These are phyloP conservation scores for Fistulifera pelliculosa DNA, from an alignment of 108 stramenopile genomes.

Conservation along the genomic window DNA sequence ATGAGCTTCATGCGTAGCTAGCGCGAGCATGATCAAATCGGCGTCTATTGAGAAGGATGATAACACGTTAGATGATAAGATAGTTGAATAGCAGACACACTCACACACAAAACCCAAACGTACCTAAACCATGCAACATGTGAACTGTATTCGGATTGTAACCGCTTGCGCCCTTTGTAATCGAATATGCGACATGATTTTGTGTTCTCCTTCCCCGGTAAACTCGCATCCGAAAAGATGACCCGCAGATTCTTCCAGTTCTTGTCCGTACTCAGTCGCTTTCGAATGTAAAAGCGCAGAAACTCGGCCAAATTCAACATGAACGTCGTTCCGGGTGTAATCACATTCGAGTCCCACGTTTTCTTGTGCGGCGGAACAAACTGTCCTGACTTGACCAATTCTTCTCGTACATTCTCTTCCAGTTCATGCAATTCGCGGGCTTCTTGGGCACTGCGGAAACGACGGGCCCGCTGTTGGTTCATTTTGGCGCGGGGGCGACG, in stretches of 20 bases:
- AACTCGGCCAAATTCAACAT: constrained; percentile 86
- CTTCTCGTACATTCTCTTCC: constrained; percentile 71
- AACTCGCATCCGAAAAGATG: constrained; percentile 90
- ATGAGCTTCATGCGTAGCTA: constrained; percentile 97
- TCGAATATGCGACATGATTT: constrained; percentile 93
- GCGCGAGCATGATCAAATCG: constrained; percentile 98
- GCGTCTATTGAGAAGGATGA: constrained; percentile 76
- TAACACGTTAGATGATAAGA: too few species aligned
- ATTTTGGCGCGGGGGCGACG: constrained; percentile 98
- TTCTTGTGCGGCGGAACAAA: constrained; percentile 60
- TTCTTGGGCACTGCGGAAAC: constrained; percentile 95
- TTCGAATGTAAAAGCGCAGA: constrained; percentile 84
- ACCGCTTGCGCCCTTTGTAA: constrained; percentile 82
- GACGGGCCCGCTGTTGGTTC: constrained; percentile 94
- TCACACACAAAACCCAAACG: too few species aligned
- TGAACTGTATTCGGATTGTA: constrained; percentile 95
- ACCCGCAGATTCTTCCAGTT: constrained; percentile 88
- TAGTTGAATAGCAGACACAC: too few species aligned
- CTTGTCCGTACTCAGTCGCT: constrained; percentile 82
- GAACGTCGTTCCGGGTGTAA: constrained; percentile 98
- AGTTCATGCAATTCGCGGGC: constrained; percentile 80
- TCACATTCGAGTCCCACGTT: constrained; percentile 96
- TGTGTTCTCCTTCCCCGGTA: constrained; percentile 99
- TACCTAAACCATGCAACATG: constrained; percentile 78
- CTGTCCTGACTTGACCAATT: constrained; percentile 64